Conservation (phyloP, 345 rosid species). For the Arabidopsis suecica region DNA sequence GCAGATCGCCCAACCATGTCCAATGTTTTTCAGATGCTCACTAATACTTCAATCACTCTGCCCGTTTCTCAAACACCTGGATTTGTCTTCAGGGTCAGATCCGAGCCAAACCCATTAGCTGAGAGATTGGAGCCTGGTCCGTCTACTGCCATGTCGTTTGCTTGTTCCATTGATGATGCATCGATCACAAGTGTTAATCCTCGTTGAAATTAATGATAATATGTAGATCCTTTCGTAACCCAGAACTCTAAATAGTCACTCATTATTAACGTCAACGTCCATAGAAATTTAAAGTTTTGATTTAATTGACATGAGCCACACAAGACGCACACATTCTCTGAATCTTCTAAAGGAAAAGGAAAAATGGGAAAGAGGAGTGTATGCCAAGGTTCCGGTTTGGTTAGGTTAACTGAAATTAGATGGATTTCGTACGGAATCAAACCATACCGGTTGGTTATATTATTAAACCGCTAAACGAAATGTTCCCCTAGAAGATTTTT, state of each 20-base stretch:
- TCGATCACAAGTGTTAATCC: not conserved
- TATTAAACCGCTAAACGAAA: too few relatives aligned
- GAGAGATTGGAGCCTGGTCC: slow-evolving; percentile 13
- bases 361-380: too few relatives aligned
- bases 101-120: not conserved
- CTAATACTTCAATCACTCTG: slow-evolving; percentile 6
- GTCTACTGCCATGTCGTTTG: not conserved
- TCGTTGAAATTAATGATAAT: not conserved
- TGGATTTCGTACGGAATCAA: too few relatives aligned
- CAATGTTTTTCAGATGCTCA: slow-evolving; percentile 20
- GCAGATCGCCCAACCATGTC: slow-evolving; percentile 38
- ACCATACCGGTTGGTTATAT: too few relatives aligned
- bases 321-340: too few relatives aligned
- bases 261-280: not conserved
- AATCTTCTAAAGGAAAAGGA: too few relatives aligned
- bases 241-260: not conserved
- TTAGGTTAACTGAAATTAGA: too few relatives aligned
- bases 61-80: slow-evolving; percentile 31
- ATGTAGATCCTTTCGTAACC: not conserved
- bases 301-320: too few relatives aligned
- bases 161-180: slow-evolving; percentile 29
- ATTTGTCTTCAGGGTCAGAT: slow-evolving; percentile 15
- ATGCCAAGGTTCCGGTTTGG: too few relatives aligned
- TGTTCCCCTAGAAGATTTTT: too few relatives aligned
- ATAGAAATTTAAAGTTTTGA: too few relatives aligned